phyloP scores from a whole-genome alignment of 2,329 filamentous ascomycete species.

The Ceratocystiopsis brevicomis region DNA sequence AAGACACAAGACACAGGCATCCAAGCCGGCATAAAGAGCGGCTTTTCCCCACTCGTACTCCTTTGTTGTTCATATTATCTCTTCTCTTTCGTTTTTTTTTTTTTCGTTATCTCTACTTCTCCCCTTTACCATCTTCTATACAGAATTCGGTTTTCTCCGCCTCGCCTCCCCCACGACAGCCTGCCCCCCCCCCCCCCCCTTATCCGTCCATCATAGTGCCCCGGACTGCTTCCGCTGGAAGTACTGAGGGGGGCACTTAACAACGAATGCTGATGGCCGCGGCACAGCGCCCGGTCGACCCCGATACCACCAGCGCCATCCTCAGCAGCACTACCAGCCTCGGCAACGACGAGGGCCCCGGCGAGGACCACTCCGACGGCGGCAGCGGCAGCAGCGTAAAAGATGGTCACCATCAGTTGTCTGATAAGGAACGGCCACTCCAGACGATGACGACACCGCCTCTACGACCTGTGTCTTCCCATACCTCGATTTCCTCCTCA shows the following conservation, averaged over 20 bases:
- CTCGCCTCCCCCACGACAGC: too few relatives aligned
- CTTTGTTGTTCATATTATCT: not conserved
- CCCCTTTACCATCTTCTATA: not conserved
- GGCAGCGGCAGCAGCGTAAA: not conserved
- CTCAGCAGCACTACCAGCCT: too few relatives aligned
- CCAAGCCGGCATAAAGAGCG: not conserved
- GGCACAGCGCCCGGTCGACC: conserved; percentile 3
- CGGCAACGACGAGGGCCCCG: not conserved
- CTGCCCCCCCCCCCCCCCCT: too few relatives aligned
- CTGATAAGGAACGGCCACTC: too few relatives aligned
- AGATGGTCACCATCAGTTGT: not conserved
- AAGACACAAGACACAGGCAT: not conserved
- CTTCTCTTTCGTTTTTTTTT: not conserved
- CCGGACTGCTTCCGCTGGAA: conserved; percentile 1
- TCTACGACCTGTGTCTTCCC: too few relatives aligned
- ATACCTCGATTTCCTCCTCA: too few relatives aligned
- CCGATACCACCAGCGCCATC: not conserved
- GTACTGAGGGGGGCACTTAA: not conserved
- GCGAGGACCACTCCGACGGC: not conserved
- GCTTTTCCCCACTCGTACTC: not conserved
- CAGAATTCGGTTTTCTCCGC: too few relatives aligned
- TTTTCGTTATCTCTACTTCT: not conserved
- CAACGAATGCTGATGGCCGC: conserved; percentile 7
- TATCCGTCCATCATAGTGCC: not conserved
- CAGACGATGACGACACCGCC: too few relatives aligned